Conservation (phyloP, 768 basidiomycete species). For the Dioszegia hungarica region DNA sequence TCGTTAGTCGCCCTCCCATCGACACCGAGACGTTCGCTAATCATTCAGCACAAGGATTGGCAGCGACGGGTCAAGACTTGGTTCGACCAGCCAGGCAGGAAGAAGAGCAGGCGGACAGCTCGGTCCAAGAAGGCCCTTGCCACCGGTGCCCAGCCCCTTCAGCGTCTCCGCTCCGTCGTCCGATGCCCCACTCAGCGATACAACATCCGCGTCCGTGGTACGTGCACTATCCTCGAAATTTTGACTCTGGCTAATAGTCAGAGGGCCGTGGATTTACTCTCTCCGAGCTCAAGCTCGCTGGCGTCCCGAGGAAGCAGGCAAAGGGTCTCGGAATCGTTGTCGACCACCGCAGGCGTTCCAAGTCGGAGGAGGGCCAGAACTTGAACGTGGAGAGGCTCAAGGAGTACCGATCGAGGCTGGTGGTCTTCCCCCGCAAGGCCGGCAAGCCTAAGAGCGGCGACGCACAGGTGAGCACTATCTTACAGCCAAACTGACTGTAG, state of each 20-base stretch:
- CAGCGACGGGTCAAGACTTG: slow-evolving; percentile 54
- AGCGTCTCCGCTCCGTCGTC: slow-evolving; percentile 91
- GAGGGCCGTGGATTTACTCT: slow-evolving; percentile 90
- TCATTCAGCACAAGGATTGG: slow-evolving; percentile 91
- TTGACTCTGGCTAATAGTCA: background rate
- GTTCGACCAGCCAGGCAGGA: slow-evolving; percentile 99
- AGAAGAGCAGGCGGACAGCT: slow-evolving; percentile 87
- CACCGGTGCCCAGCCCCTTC: slow-evolving; percentile 84
- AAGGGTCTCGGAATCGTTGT: slow-evolving; percentile 88
- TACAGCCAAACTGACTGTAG: slow-evolving; percentile 51
- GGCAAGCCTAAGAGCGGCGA: slow-evolving; percentile 95
- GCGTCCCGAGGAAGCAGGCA: slow-evolving; percentile 88
- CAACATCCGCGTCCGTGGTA: slow-evolving; percentile 91
- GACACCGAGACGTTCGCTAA: background rate
- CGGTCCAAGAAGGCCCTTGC: slow-evolving; percentile 84
- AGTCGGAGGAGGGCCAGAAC: slow-evolving; percentile 93
- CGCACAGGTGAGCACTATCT: slow-evolving; percentile 62
- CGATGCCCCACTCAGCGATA: slow-evolving; percentile 94
- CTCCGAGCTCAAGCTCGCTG: slow-evolving; percentile 91
- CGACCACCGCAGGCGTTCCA: slow-evolving; percentile 92
- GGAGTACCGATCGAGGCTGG: slow-evolving; percentile 84
- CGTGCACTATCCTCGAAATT: too few species aligned
- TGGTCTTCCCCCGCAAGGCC: slow-evolving; percentile 95
- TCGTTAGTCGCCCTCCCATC: slow-evolving; percentile 13
- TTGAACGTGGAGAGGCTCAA: slow-evolving; percentile 90